phyloP scores from a whole-genome alignment of 2,329 filamentous ascomycete genomes.

The Claviceps sorghi region DNA sequence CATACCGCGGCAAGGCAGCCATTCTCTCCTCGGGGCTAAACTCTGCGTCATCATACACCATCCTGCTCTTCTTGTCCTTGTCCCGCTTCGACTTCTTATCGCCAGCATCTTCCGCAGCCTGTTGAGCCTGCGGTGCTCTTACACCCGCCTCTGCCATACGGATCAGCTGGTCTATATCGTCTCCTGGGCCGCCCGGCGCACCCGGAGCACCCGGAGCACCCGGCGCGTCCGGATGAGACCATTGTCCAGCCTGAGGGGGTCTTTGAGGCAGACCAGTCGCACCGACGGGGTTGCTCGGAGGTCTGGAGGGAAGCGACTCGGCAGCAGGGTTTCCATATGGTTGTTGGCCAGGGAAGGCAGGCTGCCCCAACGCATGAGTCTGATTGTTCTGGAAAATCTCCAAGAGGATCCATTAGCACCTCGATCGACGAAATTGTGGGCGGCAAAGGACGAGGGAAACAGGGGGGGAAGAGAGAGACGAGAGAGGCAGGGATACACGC shows the following conservation, averaged over 20 bases:
- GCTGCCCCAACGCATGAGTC: conserved; percentile 11
- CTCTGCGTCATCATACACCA: conserved; percentile 71
- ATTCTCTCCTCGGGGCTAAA: conserved; percentile 82
- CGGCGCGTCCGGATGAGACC: conserved; percentile 7
- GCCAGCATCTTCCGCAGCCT: conserved; percentile 25
- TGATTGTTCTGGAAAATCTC: conserved; percentile 5
- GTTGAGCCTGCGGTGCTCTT: conserved; percentile 26
- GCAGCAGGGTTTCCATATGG: conserved; percentile 20
- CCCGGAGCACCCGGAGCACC: no score
- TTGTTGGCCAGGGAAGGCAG: conserved; percentile 12
- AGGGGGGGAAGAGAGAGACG: no score
- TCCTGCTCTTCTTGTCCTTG: conserved; percentile 51
- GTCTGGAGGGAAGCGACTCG: conserved; percentile 31
- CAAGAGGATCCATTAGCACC: background rate
- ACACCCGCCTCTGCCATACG: conserved; percentile 50
- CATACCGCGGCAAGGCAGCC: conserved; percentile 63
- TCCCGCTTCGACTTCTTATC: conserved; percentile 55
- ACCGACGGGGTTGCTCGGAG: conserved; percentile 23
- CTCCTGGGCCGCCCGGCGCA: conserved; percentile 27
- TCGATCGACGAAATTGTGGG: background rate
- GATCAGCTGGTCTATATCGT: conserved; percentile 52
- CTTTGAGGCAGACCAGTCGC: conserved; percentile 30
- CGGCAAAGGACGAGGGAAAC: background rate
- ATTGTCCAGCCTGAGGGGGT: conserved; percentile 21
- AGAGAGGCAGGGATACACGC: background rate